Base-by-base conservation (phyloP, 768 basidiomycete species). In the Steccherinum ochraceum region DNA sequence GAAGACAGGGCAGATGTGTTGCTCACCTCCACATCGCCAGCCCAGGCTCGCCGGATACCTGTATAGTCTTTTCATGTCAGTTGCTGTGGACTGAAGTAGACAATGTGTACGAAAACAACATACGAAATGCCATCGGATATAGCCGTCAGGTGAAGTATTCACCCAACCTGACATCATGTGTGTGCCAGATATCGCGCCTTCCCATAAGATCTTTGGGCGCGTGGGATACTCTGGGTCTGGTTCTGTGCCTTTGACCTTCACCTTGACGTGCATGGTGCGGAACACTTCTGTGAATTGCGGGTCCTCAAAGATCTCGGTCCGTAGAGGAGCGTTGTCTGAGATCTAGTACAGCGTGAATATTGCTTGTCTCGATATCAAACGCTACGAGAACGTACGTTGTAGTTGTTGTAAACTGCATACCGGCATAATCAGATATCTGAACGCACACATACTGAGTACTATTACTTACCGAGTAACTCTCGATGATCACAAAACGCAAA, bases 401-500 rank as follows among this genome's bases (percentile, higher is more conserved):
- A 64, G 57, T 65, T 68, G 54, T 86, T 86, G 53, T 76, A 82
- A 39, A 67, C 80, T 83, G 46, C 27, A 49, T 23, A 49, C n/a
- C 10, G 3, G 18, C 12, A 2, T 19, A 10, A 39, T 20, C 24
- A 48, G 23, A 4, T 19, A 35, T 12, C 30, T 23, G 41, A 10
- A 43, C 41, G 12, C 12, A 18, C 12, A 48, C 3, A n/a, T n/a
- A 49, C 1, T 3, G 27, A 43, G 41, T 11, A 23, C 35, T 43
- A 43, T 26, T 12, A 69, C 83, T 63, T 58, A 87, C 84, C 66
- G 40, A 84, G 57, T 30, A 88, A 71, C 44, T 82, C 81, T 4
- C 81, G 67, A 58, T 88, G 84, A 61, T 88, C 84, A 48, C 77
- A 74, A 58, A 84, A 88, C 48, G 77, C 80, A 58, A 85, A 86